Evolutionary conservation across 2,329 filamentous ascomycete genomes (phyloP).

Genomic region (Aspergillus sp.): DNA sequence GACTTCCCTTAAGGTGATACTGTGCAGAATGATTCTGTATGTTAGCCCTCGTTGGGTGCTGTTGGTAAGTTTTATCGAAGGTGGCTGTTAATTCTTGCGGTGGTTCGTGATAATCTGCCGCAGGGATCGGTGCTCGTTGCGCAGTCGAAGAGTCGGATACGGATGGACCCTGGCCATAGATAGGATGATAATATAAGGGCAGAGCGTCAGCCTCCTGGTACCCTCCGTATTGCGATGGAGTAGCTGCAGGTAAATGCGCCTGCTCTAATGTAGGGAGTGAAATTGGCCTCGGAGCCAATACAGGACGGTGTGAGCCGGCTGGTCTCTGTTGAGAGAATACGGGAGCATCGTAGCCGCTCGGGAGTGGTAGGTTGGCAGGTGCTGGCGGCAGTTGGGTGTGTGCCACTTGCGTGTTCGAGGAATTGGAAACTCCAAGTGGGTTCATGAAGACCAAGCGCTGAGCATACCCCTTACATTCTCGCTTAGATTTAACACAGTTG

Average conservation of each 20-base stretch:
- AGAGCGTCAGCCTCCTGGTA: conserved; percentile 6
- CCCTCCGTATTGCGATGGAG: not conserved
- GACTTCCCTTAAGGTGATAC: not conserved
- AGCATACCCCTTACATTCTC: conserved; percentile 45
- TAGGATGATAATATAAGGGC: conserved; percentile 20
- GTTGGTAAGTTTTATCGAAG: not conserved
- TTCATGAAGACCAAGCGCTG: conserved; percentile 44
- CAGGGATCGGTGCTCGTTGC: not conserved
- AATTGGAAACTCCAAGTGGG: conserved; percentile 35
- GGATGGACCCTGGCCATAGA: conserved; percentile 9
- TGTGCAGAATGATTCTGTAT: not conserved
- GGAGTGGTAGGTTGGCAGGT: conserved; percentile 11
- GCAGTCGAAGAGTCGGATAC: not conserved
- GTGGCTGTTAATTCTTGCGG: not conserved
- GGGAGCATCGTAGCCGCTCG: conserved; percentile 21
- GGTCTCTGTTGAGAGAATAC: conserved; percentile 27
- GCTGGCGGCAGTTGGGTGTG: conserved; percentile 22
- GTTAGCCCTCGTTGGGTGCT: not conserved
- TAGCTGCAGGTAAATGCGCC: conserved; percentile 6
- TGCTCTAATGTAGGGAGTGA: conserved; percentile 14
- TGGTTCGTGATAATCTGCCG: not conserved
- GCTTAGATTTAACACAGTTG: conserved; percentile 48
- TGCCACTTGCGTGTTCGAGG: conserved; percentile 17
- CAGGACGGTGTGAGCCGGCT: conserved; percentile 32
- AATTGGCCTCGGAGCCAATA: conserved; percentile 34